These are phyloP conservation scores for Oryza rufipogon DNA, from an alignment of 176 grass and related monocot genomes.

Conservation along the genomic window DNA sequence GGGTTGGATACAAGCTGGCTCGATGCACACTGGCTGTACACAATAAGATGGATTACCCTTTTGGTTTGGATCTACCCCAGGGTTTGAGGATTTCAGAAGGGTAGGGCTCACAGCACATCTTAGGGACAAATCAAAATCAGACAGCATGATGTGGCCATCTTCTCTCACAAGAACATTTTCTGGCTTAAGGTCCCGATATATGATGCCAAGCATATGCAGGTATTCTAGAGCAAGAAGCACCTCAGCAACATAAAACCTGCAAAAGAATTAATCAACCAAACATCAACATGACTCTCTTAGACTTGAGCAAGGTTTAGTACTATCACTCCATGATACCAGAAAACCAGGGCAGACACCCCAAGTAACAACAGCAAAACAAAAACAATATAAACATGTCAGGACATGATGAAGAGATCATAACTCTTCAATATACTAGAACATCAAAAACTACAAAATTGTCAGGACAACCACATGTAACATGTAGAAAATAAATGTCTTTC, in stretches of 20 bases:
- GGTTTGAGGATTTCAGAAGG: conserved; percentile 67
- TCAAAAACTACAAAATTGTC: not conserved
- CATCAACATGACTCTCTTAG: conserved; percentile 27
- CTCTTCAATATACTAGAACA: not conserved
- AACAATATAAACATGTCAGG: not conserved
- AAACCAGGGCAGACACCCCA: not conserved
- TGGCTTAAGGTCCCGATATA: conserved; percentile 85
- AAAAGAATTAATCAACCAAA: conserved; percentile 27
- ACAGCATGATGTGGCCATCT: conserved; percentile 91
- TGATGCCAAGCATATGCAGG: conserved; percentile 86
- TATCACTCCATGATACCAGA: not conserved
- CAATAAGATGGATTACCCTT: conserved; percentile 58
- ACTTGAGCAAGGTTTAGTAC: conserved; percentile 6
- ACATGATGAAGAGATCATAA: not conserved
- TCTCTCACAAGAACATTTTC: conserved; percentile 89
- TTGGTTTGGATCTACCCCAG: conserved; percentile 45
- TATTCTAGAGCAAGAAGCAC: conserved; percentile 82
- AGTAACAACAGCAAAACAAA: conserved; percentile 12
- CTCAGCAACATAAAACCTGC: conserved; percentile 84
- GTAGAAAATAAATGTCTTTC: not conserved
- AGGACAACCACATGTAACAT: not conserved
- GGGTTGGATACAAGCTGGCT: conserved; percentile 71
- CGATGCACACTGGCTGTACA: conserved; percentile 61
- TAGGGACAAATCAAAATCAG: conserved; percentile 84
- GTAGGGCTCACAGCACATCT: conserved; percentile 70